These are phyloP conservation scores for Botrytis porri DNA, from an alignment of 2,329 filamentous ascomycete genomes.

Conservation along the genomic window DNA sequence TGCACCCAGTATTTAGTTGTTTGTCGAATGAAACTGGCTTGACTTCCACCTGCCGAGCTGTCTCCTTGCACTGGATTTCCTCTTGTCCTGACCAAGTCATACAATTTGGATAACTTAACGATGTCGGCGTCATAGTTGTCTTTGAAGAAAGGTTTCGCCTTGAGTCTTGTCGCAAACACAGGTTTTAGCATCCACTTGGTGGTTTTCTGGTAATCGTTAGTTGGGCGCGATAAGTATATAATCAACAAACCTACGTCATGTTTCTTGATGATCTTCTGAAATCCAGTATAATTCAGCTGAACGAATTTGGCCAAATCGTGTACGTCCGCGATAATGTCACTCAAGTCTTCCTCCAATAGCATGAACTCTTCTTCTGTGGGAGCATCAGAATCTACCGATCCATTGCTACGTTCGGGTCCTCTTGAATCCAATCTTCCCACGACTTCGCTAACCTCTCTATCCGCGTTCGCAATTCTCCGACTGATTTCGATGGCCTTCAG, in stretches of 20 bases:
- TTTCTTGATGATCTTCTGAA: conserved; percentile 99
- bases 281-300: conserved; percentile 96
- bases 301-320: conserved; percentile 98
- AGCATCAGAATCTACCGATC: conserved; percentile 41
- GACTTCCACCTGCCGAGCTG: conserved; percentile 81
- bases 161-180: conserved; percentile 91
- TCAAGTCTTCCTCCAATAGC: conserved; percentile 88
- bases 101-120: conserved; percentile 89
- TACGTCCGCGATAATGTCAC: conserved; percentile 97
- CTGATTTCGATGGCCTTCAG: conserved; percentile 96
- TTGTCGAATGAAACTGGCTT: conserved; percentile 94
- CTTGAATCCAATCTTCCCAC: conserved; percentile 69
- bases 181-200: conserved; percentile 91
- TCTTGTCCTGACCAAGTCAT: conserved; percentile 89
- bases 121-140: conserved; percentile 98
- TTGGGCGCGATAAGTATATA: not conserved
- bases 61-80: conserved; percentile 93
- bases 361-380: conserved; percentile 91
- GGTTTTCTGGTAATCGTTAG: conserved; percentile 64
- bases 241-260: conserved; percentile 68
- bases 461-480: conserved; percentile 79
- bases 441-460: conserved; percentile 86
- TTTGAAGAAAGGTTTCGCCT: conserved; percentile 97
- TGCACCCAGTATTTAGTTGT: conserved; percentile 99
- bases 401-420: conserved; percentile 44